Conservation (phyloP, 306 rosid genomes). For the Citrullus amarus region DNA sequence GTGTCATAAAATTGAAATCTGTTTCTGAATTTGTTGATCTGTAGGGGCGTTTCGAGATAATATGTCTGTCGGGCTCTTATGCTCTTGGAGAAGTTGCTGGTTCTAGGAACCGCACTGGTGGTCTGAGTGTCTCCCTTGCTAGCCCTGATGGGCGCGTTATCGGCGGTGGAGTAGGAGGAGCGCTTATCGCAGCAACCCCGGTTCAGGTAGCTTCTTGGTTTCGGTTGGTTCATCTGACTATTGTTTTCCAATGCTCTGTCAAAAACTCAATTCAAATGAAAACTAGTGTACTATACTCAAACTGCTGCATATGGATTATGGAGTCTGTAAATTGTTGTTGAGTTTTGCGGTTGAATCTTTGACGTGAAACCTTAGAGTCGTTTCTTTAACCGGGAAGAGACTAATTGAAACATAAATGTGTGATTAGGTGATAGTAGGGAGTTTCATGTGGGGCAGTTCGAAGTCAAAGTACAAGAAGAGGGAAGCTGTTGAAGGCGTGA, state of each 20-base stretch:
- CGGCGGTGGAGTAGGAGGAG: slow-evolving; percentile 85
- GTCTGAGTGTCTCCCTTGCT: slow-evolving; percentile 72
- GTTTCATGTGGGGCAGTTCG: slow-evolving; percentile 79
- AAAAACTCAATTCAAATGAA: background rate
- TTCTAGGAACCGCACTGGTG: slow-evolving; percentile 56
- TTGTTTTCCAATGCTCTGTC: background rate
- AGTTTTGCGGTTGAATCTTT: background rate
- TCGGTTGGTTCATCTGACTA: background rate
- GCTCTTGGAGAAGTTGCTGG: slow-evolving; percentile 45
- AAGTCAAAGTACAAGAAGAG: slow-evolving; percentile 57
- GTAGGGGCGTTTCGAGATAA: slow-evolving; percentile 88
- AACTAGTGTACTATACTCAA: background rate
- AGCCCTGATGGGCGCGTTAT: slow-evolving; percentile 87
- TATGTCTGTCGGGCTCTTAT: slow-evolving; percentile 80
- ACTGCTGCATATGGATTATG: background rate
- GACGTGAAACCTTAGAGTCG: background rate
- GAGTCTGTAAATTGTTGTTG: background rate
- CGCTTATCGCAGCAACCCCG: slow-evolving; percentile 74
- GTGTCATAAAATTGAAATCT: background rate
- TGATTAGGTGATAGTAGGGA: slow-evolving; percentile 79
- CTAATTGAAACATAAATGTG: background rate
- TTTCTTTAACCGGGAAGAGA: background rate
- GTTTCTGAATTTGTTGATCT: slow-evolving; percentile 13
- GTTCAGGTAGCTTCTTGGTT: slow-evolving; percentile 55
- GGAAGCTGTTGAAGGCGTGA: slow-evolving; percentile 35